Evolutionary conservation across 495 filamentous ascomycete genomes (phyloP).

Genomic region (Halenospora varia): DNA sequence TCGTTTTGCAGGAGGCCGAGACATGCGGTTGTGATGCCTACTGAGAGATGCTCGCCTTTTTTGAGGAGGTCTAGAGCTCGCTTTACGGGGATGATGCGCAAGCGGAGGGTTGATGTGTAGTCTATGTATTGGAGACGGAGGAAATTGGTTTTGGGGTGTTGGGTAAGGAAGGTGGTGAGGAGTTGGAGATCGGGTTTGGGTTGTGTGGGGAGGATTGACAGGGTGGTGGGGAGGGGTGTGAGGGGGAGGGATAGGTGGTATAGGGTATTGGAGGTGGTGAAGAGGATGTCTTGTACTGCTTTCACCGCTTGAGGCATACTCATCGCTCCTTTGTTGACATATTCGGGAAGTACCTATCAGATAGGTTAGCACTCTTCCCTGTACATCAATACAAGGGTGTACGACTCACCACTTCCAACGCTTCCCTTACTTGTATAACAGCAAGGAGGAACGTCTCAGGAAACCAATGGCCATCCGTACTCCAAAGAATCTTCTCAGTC

Average conservation of each 20-base stretch:
- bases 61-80: conserved; percentile 57
- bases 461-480: conserved; percentile 79
- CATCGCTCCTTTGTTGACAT: conserved; percentile 50
- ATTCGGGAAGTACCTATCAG: conserved; percentile 59
- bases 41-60: conserved; percentile 30
- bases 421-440: conserved; percentile 72
- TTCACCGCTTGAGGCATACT: conserved; percentile 48
- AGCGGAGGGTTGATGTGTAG: conserved; percentile 65
- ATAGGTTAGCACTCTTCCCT: too few relatives aligned
- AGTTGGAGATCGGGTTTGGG: conserved; percentile 7
- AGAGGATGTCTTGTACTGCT: conserved; percentile 56
- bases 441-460: conserved; percentile 82
- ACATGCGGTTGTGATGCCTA: conserved; percentile 47
- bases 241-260: conserved; percentile 44
- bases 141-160: conserved; percentile 43
- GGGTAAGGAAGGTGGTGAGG: conserved; percentile 27
- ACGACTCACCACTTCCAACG: conserved; percentile 54
- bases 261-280: conserved; percentile 62
- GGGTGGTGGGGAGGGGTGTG: conserved; percentile 10
- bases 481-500: conserved; percentile 75
- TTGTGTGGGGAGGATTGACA: conserved; percentile 5
- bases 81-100: conserved; percentile 64
- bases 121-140: conserved; percentile 77
- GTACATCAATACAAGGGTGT: too few relatives aligned
- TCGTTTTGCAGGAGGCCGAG: conserved; percentile 60